These are phyloP conservation scores for Candida sp. DNA, from an alignment of 1,139 yeast genomes.

Conservation along the genomic window DNA sequence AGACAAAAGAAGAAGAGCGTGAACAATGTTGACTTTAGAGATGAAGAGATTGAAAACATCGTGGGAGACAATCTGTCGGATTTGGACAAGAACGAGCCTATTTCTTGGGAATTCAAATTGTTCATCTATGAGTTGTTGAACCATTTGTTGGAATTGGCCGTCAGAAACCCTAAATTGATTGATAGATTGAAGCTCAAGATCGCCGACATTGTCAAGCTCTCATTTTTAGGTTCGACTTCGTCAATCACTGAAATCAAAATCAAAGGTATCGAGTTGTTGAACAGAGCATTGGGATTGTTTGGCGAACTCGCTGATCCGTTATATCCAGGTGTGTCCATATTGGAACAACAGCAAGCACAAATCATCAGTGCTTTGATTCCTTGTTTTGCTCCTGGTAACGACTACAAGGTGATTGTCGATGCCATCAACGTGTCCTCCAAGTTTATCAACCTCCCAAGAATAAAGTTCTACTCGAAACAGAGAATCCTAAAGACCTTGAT, in stretches of 20 bases:
- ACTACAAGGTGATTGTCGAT: slow-evolving; percentile 72
- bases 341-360: slow-evolving; percentile 96
- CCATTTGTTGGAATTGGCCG: slow-evolving; percentile 49
- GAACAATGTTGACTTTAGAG: slow-evolving; percentile 38
- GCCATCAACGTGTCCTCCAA: slow-evolving; percentile 85
- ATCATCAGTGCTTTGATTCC: slow-evolving; percentile 91
- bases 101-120: slow-evolving; percentile 71
- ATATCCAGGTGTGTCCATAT: slow-evolving; percentile 69
- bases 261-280: slow-evolving; percentile 67
- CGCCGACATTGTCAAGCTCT: slow-evolving; percentile 77
- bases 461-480: slow-evolving; percentile 53
- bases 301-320: slow-evolving; percentile 77
- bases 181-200: slow-evolving; percentile 53
- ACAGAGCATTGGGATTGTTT: slow-evolving; percentile 40
- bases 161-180: slow-evolving; percentile 41
- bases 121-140: slow-evolving; percentile 64
- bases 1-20: slow-evolving; percentile 45
- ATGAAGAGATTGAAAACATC: slow-evolving; percentile 51
- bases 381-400: slow-evolving; percentile 78
- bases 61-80: slow-evolving; percentile 36
- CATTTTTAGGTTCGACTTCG: slow-evolving; percentile 85
- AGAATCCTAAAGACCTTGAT: slow-evolving; percentile 74
- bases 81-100: slow-evolving; percentile 59
- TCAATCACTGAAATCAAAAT: slow-evolving; percentile 64
- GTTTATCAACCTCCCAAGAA: slow-evolving; percentile 58